Evolutionary conservation across 1,139 yeast species (phyloP), one percentile per base, ranked within the genome.

Genomic region (Pichia sp.): DNA sequence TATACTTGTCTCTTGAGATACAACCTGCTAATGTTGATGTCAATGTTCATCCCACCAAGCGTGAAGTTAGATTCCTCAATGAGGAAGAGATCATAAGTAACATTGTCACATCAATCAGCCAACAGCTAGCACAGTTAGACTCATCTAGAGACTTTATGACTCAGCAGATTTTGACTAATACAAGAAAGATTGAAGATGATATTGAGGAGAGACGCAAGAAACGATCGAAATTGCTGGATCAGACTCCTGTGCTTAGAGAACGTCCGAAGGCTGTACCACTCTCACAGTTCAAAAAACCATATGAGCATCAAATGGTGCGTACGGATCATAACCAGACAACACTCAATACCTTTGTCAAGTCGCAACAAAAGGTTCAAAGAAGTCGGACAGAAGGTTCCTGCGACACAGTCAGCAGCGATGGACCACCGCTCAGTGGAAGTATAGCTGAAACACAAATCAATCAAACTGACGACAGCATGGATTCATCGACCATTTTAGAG

Each of bases 11-110:
- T 32, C 55, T 91, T 17, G 65, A 66, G 26, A 74, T 91, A 6
- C 64, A 67, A 15, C 84, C 96, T 1, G 63, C 62, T 23, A 78
- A 80, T 41, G 66, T 91, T 12, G 99, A 91, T 55, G 98, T 91
- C 10, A 91, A 91, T 55, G 78, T 93, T 9, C 98, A 93, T 53
- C 99, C 99, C 0, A 91, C 98, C 0, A 91, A 91, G 51, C 68
- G 93, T 37, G 97, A 91, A 51, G 97, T 93, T 1, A 60, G 94
- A 34, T 87, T 93, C 55, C 62, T 91, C 25, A 60, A 77, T 53
- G 97, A 93, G 51, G 94, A 83, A 37, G 97, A 87, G 52, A 84
- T 93, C 17, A 70, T 85, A 7, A 87, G 80, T 28, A 48, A 56
- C 18, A 66, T 91, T 1, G 67, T 80, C 22, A 56, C 58, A 0